These are phyloP conservation scores for Diaporthe batatas DNA, from an alignment of 2,329 filamentous ascomycete species.

Conservation along the genomic window DNA sequence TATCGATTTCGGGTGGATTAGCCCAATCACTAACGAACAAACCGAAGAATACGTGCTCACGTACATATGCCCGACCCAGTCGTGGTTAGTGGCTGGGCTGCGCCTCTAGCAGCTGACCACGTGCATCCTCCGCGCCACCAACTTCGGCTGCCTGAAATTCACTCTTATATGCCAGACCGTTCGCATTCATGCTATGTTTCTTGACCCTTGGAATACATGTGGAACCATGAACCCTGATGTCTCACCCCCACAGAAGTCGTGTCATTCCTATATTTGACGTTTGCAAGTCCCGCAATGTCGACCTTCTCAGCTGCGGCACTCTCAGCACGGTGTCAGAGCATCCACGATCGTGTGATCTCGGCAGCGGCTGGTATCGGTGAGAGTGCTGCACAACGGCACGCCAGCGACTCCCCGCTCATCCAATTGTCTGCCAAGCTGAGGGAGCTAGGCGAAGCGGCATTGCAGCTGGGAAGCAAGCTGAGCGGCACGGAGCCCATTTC, in stretches of 20 bases:
- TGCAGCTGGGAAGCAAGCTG: neutral
- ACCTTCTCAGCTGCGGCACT: slow-evolving; percentile 17
- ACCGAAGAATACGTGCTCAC: slow-evolving; percentile 9
- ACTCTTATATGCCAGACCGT: neutral
- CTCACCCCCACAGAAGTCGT: neutral
- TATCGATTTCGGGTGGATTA: neutral
- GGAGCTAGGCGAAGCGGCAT: neutral
- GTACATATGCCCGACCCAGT: neutral
- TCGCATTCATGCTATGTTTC: neutral
- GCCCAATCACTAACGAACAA: neutral
- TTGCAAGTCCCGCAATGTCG: neutral
- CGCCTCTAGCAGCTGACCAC: slow-evolving; percentile 9
- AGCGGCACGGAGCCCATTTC: neutral
- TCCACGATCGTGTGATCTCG: neutral
- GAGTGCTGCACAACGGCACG: neutral
- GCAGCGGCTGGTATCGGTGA: slow-evolving; percentile 1
- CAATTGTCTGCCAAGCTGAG: neutral
- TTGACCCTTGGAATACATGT: neutral
- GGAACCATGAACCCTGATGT: neutral
- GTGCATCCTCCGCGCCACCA: slow-evolving; percentile 1
- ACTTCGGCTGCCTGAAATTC: slow-evolving; percentile 9
- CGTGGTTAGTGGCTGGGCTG: neutral
- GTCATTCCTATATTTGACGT: neutral
- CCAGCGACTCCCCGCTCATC: neutral
- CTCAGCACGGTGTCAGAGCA: neutral